phyloP scores from a whole-genome alignment of 441 rosid species.

The Theobroma grandiflorum region DNA sequence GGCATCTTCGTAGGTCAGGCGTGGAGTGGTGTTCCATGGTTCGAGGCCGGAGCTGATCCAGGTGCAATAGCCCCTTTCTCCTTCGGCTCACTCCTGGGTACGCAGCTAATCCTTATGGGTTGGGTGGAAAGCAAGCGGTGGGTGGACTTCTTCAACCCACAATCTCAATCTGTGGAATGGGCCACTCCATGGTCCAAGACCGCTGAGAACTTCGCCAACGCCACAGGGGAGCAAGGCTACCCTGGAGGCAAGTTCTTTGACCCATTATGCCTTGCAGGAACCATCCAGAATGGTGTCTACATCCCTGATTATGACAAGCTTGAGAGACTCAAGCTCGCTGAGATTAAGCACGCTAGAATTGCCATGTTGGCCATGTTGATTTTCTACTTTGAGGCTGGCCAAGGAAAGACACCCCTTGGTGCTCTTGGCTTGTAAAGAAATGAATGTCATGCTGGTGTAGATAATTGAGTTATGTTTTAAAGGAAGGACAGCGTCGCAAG shows the following conservation, averaged over 20 bases:
- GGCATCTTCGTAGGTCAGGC: slow-evolving; percentile 96
- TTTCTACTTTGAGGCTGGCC: slow-evolving; percentile 98
- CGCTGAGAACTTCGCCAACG: slow-evolving; percentile 80
- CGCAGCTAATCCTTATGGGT: slow-evolving; percentile 92
- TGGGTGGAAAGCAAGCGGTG: slow-evolving; percentile 99
- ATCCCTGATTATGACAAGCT: slow-evolving; percentile 77
- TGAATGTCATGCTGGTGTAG: not conserved
- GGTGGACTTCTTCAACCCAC: slow-evolving; percentile 95
- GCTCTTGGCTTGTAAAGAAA: slow-evolving; percentile 81
- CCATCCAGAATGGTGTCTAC: slow-evolving; percentile 63
- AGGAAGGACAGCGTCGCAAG: not conserved
- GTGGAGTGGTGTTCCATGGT: slow-evolving; percentile 96
- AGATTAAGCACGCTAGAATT: slow-evolving; percentile 92
- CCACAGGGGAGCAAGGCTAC: slow-evolving; percentile 92
- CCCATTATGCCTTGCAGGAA: slow-evolving; percentile 79
- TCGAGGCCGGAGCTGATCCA: slow-evolving; percentile 94
- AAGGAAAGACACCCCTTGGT: slow-evolving; percentile 96
- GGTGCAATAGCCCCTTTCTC: slow-evolving; percentile 90
- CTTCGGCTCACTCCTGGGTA: slow-evolving; percentile 80
- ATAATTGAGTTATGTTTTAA: slow-evolving; percentile 10
- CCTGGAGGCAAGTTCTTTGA: slow-evolving; percentile 97
- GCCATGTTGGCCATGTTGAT: slow-evolving; percentile 97
- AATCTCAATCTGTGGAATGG: slow-evolving; percentile 94
- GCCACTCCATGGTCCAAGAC: slow-evolving; percentile 96
- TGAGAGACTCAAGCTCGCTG: slow-evolving; percentile 86